These are phyloP conservation scores for Dysphania ambrosioides DNA, from an alignment of 148 eudicot genomes.

Conservation along the genomic window DNA sequence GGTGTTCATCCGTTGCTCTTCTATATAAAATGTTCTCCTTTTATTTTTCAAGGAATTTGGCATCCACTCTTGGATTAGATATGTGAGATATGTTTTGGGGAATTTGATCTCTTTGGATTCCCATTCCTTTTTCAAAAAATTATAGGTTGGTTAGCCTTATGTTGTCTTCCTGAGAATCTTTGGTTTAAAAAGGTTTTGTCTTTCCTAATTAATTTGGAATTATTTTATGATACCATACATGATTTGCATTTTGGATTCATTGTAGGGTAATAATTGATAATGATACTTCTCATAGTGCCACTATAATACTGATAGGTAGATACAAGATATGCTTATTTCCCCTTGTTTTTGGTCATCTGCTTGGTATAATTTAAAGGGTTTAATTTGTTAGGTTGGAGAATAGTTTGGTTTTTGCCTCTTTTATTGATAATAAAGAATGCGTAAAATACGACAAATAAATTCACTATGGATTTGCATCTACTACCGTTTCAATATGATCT, in stretches of 20 bases:
- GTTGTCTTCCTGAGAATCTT: constrained; percentile 32
- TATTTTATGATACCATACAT: constrained; percentile 19
- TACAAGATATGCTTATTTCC: neutral
- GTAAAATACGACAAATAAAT: no score
- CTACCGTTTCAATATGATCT: neutral
- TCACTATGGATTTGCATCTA: neutral
- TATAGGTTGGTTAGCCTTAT: constrained; percentile 24
- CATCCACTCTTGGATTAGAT: constrained; percentile 19
- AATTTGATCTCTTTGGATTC: constrained; percentile 32
- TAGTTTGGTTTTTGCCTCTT: neutral
- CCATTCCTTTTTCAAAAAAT: neutral
- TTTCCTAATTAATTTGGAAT: constrained; percentile 24
- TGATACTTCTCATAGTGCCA: constrained; percentile 21
- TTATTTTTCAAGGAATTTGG: constrained; percentile 2
- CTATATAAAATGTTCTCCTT: neutral
- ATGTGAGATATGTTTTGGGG: constrained; percentile 30
- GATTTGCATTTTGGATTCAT: constrained; percentile 21
- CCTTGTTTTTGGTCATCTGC: neutral
- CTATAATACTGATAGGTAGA: constrained; percentile 20
- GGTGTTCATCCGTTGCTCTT: neutral
- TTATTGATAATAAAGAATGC: neutral
- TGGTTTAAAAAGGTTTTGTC: constrained; percentile 24
- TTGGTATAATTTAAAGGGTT: neutral
- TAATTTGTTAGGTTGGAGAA: neutral
- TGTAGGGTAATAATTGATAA: constrained; percentile 24